Evolutionary conservation across 2,329 filamentous ascomycete genomes (phyloP), one percentile per base, ranked within the genome.

Genomic region (Arthrocladium fulminans): DNA sequence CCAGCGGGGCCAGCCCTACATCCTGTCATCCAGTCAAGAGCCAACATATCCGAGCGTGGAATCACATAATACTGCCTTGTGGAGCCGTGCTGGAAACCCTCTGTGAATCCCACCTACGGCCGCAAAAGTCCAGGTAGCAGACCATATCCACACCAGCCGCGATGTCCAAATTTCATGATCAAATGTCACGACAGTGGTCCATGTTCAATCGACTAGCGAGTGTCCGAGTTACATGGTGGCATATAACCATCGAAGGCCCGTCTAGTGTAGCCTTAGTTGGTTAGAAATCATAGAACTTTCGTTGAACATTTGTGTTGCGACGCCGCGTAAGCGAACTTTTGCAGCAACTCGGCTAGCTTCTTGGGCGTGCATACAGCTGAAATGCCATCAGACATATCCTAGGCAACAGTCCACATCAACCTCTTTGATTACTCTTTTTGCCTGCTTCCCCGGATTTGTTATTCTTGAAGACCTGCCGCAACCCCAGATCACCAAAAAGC

Each of bases 291-390:
- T n/a, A n/a, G n/a, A n/a, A n/a, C n/a, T n/a, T n/a, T 6, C 6
- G 17, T 34, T 45, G 42, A 32, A 45, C 42, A 45, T 45, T 45
- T 34, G 42, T 45, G 42, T 32, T 45, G 29, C 42, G 19, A 34
- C 29, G 10, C 22, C n/a, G 24, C 41, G 15, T 44, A 20, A 17
- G 27, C 24, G 20, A 19, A 32, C 17, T 6, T 20, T 34, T 44
- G 24, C 8, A 25, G 25, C 29, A 35, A n/a, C 29, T 22, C 24
- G 10, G 41, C 27, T 44, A 27, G 24, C 23, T 17, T 27, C 3
- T 7, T 22, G 37, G 34, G 34, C 34, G 34, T 37, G 17, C 37
- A 20, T 40, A 7, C 17, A 19, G 8, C 4, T 10, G 19, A 27
- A 30, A 24, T 6, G 17, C 19, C 15, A 8, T 27, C 23, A 30